Evolutionary conservation across 1,139 yeast genomes (phyloP), one percentile per base, ranked within the genome.

Genomic region (Hansenula sp.): DNA sequence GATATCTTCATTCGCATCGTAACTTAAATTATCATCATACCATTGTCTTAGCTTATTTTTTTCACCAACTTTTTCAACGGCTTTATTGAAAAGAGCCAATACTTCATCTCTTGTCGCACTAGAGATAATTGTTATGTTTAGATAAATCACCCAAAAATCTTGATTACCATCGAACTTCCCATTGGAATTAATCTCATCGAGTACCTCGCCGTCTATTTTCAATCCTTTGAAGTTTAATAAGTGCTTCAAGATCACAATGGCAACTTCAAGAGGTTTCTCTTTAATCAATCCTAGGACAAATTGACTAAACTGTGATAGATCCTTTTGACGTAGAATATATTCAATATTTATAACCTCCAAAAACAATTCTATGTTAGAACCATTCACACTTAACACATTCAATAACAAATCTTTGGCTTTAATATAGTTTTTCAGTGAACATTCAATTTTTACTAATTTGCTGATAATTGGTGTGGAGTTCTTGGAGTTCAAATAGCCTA

Each of bases 361-460:
- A 67, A 54, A 65, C 13, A 69, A 49, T 12, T 65, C 65, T 3
- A 65, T 43, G 5, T 70, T 66, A 6, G 61, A 57, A 11, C 59
- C 52, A 17, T 59, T 51, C 45, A 62, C 51, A 36, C 50, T 49
- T 19, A 72, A 53, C 35, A 63, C 64, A 3, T 50, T 47, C 5
- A 64, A 43, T 7, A 67, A 36, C 17, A 72, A 43, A 45, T 72
- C 77, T 42, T 70, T 63, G 0, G 77, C 76, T 33, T 57, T 58
- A 2, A 62, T 35, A 43, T 58, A 58, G 44, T 71, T 66, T 2
- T 66, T 67, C 17, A 58, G 46, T 36, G 56, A 59, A 1, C 72
- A 33, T 44, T 72, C 68, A 11, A 72, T 46, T 46, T 72, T 58
- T 37, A 71, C 63, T 12, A 69, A 47, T n/a, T 67, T 54, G 2